phyloP scores from a whole-genome alignment of 495 filamentous ascomycete genomes.

The Aspergillus conjunctus region DNA sequence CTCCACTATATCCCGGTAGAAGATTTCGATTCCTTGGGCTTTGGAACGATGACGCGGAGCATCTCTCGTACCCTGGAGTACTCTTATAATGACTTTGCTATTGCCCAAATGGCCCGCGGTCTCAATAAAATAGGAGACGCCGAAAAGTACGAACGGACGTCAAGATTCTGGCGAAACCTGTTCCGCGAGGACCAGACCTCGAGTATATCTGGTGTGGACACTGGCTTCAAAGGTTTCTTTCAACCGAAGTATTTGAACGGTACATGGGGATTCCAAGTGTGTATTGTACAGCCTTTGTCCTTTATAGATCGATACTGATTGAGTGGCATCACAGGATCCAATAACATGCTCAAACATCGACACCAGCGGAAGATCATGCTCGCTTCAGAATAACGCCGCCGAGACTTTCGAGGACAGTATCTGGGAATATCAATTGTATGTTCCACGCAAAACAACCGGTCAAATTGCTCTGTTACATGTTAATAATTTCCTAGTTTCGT shows the following conservation, averaged over 20 bases:
- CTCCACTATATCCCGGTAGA: slow-evolving; percentile 68
- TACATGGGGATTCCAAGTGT: slow-evolving; percentile 54
- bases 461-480: neutral
- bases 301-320: neutral
- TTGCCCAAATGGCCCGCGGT: slow-evolving; percentile 56
- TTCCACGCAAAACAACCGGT: neutral
- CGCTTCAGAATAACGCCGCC: slow-evolving; percentile 56
- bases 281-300: neutral
- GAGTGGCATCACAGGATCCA: slow-evolving; percentile 54
- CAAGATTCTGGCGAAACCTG: slow-evolving; percentile 68
- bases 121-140: slow-evolving; percentile 58
- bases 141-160: slow-evolving; percentile 61
- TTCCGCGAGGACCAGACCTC: slow-evolving; percentile 61
- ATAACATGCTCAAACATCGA: slow-evolving; percentile 48
- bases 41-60: slow-evolving; percentile 70
- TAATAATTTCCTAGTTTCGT: slow-evolving; percentile 51
- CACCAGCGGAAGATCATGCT: slow-evolving; percentile 56
- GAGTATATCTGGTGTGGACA: slow-evolving; percentile 41
- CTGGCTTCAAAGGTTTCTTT: slow-evolving; percentile 66
- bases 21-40: slow-evolving; percentile 70
- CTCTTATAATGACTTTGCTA: slow-evolving; percentile 68
- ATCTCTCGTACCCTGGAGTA: slow-evolving; percentile 75
- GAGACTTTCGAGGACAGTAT: slow-evolving; percentile 69
- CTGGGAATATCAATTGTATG: slow-evolving; percentile 72
- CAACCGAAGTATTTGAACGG: slow-evolving; percentile 62